phyloP scores from a whole-genome alignment of 1,284 basidiomycete species.

The Mycena citricolor region DNA sequence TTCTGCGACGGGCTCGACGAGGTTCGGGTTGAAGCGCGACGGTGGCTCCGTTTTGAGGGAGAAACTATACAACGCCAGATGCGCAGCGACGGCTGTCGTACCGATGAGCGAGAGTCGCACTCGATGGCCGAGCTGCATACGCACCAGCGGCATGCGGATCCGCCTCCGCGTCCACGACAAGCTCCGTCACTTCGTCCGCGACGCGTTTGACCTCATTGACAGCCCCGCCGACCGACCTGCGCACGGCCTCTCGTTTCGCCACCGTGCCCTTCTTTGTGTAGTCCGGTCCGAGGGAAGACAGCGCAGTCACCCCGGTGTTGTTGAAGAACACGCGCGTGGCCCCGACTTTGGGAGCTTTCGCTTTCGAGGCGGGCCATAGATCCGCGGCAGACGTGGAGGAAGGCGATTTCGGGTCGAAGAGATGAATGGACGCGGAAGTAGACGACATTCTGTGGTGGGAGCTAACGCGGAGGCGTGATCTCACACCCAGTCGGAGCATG shows the following conservation, averaged over 20 bases:
- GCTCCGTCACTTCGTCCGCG: constrained; percentile 54
- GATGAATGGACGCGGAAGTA: constrained; percentile 23
- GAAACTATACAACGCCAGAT: constrained; percentile 74
- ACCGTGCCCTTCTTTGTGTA: constrained; percentile 50
- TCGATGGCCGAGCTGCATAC: too few relatives aligned
- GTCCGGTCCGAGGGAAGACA: constrained; percentile 64
- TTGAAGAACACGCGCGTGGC: constrained; percentile 67
- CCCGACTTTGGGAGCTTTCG: constrained; percentile 59
- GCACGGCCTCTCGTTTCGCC: constrained; percentile 59
- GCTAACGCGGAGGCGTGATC: background rate
- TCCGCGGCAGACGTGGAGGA: constrained; percentile 18
- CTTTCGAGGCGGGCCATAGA: constrained; percentile 44
- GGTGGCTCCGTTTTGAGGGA: constrained; percentile 71
- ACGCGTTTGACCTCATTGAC: constrained; percentile 64
- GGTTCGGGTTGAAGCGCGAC: constrained; percentile 57
- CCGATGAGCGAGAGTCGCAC: too few relatives aligned
- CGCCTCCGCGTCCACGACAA: constrained; percentile 57
- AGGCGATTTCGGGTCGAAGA: constrained; percentile 22
- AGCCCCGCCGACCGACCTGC: constrained; percentile 66
- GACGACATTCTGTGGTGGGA: constrained; percentile 13
- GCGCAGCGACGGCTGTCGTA: constrained; percentile 66
- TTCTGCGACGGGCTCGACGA: constrained; percentile 45
- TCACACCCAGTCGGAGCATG: too few relatives aligned
- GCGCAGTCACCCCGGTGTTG: constrained; percentile 42
- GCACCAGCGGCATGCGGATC: constrained; percentile 77